Evolutionary conservation across 495 filamentous ascomycete genomes (phyloP), one percentile per base, ranked within the genome.

Genomic region (Ascodesmis nigricans): DNA sequence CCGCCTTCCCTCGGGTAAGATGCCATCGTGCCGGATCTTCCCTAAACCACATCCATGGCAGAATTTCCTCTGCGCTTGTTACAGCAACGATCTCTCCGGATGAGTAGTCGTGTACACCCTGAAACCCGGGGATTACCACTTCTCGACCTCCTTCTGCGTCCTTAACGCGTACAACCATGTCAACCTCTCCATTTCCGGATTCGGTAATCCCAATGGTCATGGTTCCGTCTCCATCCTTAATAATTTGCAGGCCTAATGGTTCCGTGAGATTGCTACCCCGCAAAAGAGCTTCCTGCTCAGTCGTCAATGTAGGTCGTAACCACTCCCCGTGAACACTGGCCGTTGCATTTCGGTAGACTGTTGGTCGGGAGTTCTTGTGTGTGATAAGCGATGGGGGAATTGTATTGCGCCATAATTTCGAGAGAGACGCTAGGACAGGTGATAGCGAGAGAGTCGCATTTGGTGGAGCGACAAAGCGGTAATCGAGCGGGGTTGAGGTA

Each of bases 31-130:
- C 34, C 17, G 20, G 43, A 27, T 14, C 45, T 38, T 10, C 23
- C 36, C 45, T 44, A 48, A 35, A 38, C 27, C 5, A 44, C 45
- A 35, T 48, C 39, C 17, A 48, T 30, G 15, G 44, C 43, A 15
- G 24, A n/a, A 16, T 28, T 37, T 22, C 26, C 34, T 20, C 21
- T 22, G 16, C 19, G 13, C 18, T 14, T 35, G 8, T 13, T 6
- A n/a, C 8, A 5, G 10, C 17, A 7, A 10, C 11, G 5, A 6
- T 13, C 17, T 38, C 8, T 2, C 10, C 25, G n/a, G n/a, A n/a
- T n/a, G n/a, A n/a, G n/a, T n/a, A n/a, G n/a, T n/a, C n/a, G n/a
- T n/a, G n/a, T n/a, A n/a, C n/a, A n/a, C n/a, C n/a, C n/a, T n/a
- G n/a, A n/a, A n/a, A n/a, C n/a, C n/a, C n/a, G n/a, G n/a, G n/a